Conservation (phyloP, 2,329 filamentous ascomycete species). For the Aspergillus sp. region DNA sequence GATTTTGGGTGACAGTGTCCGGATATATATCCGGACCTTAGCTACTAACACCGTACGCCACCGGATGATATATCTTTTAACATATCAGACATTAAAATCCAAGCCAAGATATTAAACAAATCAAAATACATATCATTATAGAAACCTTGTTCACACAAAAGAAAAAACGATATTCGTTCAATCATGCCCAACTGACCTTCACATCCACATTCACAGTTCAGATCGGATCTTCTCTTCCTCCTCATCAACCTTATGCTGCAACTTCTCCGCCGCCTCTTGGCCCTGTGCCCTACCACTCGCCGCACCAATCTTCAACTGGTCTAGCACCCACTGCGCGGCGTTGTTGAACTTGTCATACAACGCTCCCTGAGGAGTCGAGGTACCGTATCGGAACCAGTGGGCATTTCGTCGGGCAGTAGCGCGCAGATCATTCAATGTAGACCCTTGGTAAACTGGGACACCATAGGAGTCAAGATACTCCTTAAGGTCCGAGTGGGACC, state of each 20-base stretch:
- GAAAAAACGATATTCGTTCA: neutral
- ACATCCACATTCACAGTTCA: slow-evolving; percentile 28
- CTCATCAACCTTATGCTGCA: slow-evolving; percentile 49
- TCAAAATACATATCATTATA: slow-evolving; percentile 2
- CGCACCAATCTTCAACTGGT: slow-evolving; percentile 50
- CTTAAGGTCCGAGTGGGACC: slow-evolving; percentile 72
- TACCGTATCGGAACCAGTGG: slow-evolving; percentile 76
- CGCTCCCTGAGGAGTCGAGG: slow-evolving; percentile 63
- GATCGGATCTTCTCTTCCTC: slow-evolving; percentile 43
- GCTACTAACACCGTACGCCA: neutral
- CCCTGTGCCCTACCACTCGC: slow-evolving; percentile 48
- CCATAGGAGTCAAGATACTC: slow-evolving; percentile 78
- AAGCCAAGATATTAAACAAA: neutral
- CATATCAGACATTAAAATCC: neutral
- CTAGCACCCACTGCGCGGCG: slow-evolving; percentile 48
- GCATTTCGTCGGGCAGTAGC: slow-evolving; percentile 70
- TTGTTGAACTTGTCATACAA: slow-evolving; percentile 63
- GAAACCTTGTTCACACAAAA: slow-evolving; percentile 1
- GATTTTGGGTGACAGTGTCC: neutral
- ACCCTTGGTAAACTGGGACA: slow-evolving; percentile 66
- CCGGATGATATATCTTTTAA: neutral
- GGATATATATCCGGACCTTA: neutral
- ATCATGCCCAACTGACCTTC: neutral
- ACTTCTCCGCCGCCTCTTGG: slow-evolving; percentile 47
- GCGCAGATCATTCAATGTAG: slow-evolving; percentile 66